Evolutionary conservation across 768 basidiomycete genomes (phyloP).

Genomic region (Cyclocybe aegerita): DNA sequence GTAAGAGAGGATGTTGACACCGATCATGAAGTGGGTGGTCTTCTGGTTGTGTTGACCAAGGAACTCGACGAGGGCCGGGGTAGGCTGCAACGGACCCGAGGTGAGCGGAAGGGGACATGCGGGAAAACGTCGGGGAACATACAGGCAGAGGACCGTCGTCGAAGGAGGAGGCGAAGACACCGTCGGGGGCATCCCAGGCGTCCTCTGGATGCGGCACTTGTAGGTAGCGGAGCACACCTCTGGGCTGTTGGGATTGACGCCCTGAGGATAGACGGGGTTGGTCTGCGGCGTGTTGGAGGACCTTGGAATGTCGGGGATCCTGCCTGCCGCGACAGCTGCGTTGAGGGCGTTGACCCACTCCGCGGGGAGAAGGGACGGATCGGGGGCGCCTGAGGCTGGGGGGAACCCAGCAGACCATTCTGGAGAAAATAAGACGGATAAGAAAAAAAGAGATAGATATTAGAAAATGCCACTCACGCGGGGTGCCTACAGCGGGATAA

Average conservation of each 20-base stretch:
- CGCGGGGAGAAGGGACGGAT: constrained; percentile 52
- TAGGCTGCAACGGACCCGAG: constrained; percentile 27
- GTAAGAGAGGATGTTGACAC: constrained; percentile 65
- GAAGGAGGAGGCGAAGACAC: constrained; percentile 64
- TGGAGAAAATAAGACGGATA: constrained; percentile 13
- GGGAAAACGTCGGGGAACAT: constrained; percentile 9
- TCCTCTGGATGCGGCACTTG: constrained; percentile 63
- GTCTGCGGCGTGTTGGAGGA: constrained; percentile 35
- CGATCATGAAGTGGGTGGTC: constrained; percentile 93
- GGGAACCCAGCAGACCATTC: constrained; percentile 73
- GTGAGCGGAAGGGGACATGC: background rate
- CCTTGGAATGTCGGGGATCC: constrained; percentile 68
- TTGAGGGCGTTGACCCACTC: constrained; percentile 74
- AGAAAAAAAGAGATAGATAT: background rate
- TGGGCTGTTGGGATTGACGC: constrained; percentile 42
- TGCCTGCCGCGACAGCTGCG: constrained; percentile 62
- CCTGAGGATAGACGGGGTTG: constrained; percentile 46
- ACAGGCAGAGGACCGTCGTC: constrained; percentile 76
- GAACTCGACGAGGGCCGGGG: constrained; percentile 59
- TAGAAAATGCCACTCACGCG: constrained; percentile 37
- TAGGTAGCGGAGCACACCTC: constrained; percentile 77
- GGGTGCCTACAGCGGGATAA: constrained; percentile 60
- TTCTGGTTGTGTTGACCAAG: constrained; percentile 59
- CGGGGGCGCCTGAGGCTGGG: constrained; percentile 31
- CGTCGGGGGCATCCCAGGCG: constrained; percentile 75